Conservation (phyloP, 2,329 filamentous ascomycete genomes). For the Alternaria longipes region DNA sequence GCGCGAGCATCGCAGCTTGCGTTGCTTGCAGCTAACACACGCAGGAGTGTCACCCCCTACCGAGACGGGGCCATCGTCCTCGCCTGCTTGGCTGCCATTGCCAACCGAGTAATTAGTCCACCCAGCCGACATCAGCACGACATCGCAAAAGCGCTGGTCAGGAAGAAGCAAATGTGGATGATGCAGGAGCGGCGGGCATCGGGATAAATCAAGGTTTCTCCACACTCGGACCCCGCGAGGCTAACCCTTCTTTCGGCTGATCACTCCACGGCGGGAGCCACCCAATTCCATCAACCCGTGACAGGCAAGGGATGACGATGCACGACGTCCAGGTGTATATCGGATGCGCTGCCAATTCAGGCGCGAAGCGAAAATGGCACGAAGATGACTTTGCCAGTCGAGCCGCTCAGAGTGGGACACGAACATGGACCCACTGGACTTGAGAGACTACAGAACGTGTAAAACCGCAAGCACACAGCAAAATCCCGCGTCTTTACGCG, state of each 20-base stretch:
- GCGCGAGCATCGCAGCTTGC: conserved; percentile 45
- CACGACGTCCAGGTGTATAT: background rate
- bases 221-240: conserved; percentile 33
- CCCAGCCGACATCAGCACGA: conserved; percentile 42
- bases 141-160: conserved; percentile 29
- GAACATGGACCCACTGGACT: background rate
- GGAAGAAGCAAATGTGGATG: conserved; percentile 30
- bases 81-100: conserved; percentile 33
- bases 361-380: background rate
- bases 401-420: background rate
- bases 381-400: background rate
- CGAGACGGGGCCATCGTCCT: conserved; percentile 35
- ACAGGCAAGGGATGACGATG: background rate
- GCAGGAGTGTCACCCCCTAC: conserved; percentile 43
- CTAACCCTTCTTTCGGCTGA: conserved; percentile 33
- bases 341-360: background rate
- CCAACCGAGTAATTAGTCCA: conserved; percentile 47
- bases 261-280: conserved; percentile 11
- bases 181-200: conserved; percentile 36
- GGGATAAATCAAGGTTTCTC: conserved; percentile 37
- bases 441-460: background rate
- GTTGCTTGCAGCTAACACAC: conserved; percentile 45
- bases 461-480: background rate
- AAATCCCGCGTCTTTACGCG: background rate
- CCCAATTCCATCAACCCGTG: background rate